Evolutionary conservation across 495 filamentous ascomycete genomes (phyloP).

Genomic region (Oidiodendron maius): DNA sequence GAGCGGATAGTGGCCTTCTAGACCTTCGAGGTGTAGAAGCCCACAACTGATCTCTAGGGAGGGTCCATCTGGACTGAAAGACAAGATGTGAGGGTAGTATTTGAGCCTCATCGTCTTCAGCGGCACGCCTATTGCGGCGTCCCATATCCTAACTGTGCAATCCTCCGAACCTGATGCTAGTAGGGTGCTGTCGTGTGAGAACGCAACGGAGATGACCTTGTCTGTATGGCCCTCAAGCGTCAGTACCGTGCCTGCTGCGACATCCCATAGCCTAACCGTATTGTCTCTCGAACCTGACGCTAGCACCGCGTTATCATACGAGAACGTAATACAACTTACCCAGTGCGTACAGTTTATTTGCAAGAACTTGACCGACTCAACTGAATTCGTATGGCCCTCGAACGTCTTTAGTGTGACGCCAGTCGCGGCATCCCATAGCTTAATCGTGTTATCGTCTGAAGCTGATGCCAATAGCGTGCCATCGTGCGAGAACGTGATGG

Average conservation of each 20-base stretch:
- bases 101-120: too few relatives aligned
- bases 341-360: too few relatives aligned
- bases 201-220: not conserved
- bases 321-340: too few relatives aligned
- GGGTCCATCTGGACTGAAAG: too few relatives aligned
- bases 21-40: too few relatives aligned
- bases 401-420: too few relatives aligned
- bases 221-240: not conserved
- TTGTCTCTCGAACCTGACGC: not conserved
- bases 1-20: too few relatives aligned
- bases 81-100: too few relatives aligned
- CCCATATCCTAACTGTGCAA: not conserved
- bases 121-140: too few relatives aligned
- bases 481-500: constrained; percentile 9
- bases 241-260: not conserved
- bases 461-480: constrained; percentile 7
- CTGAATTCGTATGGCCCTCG: too few relatives aligned
- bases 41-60: too few relatives aligned
- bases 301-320: not conserved
- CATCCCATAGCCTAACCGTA: not conserved
- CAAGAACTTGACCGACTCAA: too few relatives aligned
- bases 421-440: constrained; percentile 13
- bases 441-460: not conserved
- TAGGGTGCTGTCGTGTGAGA: not conserved
- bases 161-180: not conserved